Evolutionary conservation across 2,329 filamentous ascomycete species (phyloP).

Genomic region (Pseudogymnoascus sp.): DNA sequence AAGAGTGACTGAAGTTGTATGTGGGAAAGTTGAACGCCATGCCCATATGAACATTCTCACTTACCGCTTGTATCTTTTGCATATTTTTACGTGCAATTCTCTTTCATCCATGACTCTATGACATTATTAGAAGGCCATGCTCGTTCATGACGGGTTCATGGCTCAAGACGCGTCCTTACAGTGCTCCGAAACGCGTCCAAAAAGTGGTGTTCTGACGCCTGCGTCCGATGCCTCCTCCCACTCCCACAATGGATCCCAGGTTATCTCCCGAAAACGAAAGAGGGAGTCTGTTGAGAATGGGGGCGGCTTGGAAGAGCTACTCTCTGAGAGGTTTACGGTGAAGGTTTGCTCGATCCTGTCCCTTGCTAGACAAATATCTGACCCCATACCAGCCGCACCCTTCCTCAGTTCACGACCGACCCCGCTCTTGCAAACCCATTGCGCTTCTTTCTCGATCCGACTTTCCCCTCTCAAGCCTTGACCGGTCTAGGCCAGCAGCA

Average conservation of each 20-base stretch:
- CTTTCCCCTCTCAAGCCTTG: constrained; percentile 54
- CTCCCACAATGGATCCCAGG: constrained; percentile 16
- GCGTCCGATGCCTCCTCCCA: constrained; percentile 22
- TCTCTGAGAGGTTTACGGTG: constrained; percentile 29
- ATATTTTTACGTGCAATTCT: constrained; percentile 11
- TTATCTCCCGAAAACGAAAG: constrained; percentile 29
- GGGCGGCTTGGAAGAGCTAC: constrained; percentile 25
- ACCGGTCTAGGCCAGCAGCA: constrained; percentile 37
- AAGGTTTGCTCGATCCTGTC: constrained; percentile 23
- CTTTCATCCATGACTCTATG: constrained; percentile 25
- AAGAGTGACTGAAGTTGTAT: neutral
- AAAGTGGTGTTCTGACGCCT: constrained; percentile 25
- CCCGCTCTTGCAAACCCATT: constrained; percentile 50
- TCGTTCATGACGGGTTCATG: constrained; percentile 22
- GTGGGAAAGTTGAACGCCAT: neutral
- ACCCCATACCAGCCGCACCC: constrained; percentile 44
- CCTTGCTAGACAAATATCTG: constrained; percentile 17
- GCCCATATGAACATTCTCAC: constrained; percentile 1
- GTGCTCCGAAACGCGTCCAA: constrained; percentile 21
- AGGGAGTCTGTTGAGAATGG: constrained; percentile 20
- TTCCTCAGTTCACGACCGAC: constrained; percentile 43
- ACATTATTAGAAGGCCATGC: constrained; percentile 28
- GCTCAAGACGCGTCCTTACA: constrained; percentile 23
- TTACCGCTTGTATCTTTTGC: neutral
- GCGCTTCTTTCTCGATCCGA: constrained; percentile 56